Percentiles rank a stretch among this genome's conserved stretches.
Evolutionary conservation across 352 stramenopile species (phyloP).

Genomic region (Pythium guiyangense): DNA sequence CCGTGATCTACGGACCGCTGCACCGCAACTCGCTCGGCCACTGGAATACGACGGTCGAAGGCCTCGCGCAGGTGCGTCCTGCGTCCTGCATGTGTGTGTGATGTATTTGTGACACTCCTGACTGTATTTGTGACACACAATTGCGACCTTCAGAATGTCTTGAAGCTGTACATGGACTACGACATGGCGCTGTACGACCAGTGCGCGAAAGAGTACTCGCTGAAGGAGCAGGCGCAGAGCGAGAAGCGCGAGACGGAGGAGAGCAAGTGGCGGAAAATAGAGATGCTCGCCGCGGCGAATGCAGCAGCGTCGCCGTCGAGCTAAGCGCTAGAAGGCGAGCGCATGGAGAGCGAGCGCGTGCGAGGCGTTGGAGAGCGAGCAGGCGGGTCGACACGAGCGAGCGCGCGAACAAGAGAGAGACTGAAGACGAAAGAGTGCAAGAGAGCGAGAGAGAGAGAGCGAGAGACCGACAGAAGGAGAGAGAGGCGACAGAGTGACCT

Average conservation of each 20-base stretch:
- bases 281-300: slow-evolving; percentile 83
- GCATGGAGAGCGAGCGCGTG: not conserved
- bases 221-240: slow-evolving; percentile 62
- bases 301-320: slow-evolving; percentile 28
- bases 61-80: slow-evolving; percentile 72
- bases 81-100: slow-evolving; percentile 6
- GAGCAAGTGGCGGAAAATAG: slow-evolving; percentile 93
- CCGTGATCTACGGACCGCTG: slow-evolving; percentile 92
- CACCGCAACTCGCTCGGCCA: slow-evolving; percentile 88
- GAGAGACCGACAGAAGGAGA: slow-evolving; percentile 2
- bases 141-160: slow-evolving; percentile 56
- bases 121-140: slow-evolving; percentile 3
- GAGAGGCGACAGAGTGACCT: not conserved
- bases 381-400: slow-evolving; percentile 3
- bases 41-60: slow-evolving; percentile 97
- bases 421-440: slow-evolving; percentile 3
- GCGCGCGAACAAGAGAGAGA: slow-evolving; percentile 10
- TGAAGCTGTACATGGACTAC: slow-evolving; percentile 93
- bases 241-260: slow-evolving; percentile 78
- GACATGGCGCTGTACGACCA: slow-evolving; percentile 93
- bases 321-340: slow-evolving; percentile 4
- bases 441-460: slow-evolving; percentile 11
- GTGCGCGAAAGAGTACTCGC: slow-evolving; percentile 82
- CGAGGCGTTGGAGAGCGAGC: not conserved
- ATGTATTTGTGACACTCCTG: not conserved